A percentile compares a stretch with the other conserved stretches of the same genome.
Evolutionary conservation across 176 grass and related monocot genomes (phyloP).

Genomic region (Bonia amplexicaulis): DNA sequence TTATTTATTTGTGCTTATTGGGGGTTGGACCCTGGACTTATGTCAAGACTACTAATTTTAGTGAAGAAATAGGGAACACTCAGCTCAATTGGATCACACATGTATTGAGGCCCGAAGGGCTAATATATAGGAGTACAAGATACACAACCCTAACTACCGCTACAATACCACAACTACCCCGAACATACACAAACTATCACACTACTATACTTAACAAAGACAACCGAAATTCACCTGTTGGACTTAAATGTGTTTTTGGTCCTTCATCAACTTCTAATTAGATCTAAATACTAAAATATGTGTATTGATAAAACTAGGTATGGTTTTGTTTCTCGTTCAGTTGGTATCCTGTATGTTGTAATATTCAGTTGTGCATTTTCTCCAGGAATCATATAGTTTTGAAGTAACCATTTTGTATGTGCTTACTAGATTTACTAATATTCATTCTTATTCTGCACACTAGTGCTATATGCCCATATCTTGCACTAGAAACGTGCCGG

Average conservation of each 20-base stretch:
- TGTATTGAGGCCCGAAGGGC: not conserved
- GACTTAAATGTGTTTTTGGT: not conserved
- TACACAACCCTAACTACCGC: not conserved
- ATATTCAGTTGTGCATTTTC: not conserved
- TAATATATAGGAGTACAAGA: not conserved
- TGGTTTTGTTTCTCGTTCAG: not conserved
- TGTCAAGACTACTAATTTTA: too few species aligned
- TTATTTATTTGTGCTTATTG: not conserved
- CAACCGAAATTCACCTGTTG: not conserved
- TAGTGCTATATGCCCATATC: slow-evolving; percentile 93
- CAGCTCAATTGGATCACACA: not conserved
- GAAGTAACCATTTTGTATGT: not conserved
- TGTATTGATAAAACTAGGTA: not conserved
- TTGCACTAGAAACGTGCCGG: slow-evolving; percentile 95
- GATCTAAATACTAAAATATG: not conserved
- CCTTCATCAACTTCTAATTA: slow-evolving; percentile 25
- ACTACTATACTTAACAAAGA: not conserved
- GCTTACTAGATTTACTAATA: slow-evolving; percentile 16
- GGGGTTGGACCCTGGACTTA: not conserved
- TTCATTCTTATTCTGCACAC: slow-evolving; percentile 24
- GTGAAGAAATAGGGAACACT: too few species aligned
- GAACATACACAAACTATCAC: not conserved
- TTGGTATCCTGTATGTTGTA: not conserved
- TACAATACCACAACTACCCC: not conserved
- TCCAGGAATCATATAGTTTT: slow-evolving; percentile 9